Evolutionary conservation across 1,139 yeast species (phyloP).

Genomic region (Lodderomyces elongisporus): DNA sequence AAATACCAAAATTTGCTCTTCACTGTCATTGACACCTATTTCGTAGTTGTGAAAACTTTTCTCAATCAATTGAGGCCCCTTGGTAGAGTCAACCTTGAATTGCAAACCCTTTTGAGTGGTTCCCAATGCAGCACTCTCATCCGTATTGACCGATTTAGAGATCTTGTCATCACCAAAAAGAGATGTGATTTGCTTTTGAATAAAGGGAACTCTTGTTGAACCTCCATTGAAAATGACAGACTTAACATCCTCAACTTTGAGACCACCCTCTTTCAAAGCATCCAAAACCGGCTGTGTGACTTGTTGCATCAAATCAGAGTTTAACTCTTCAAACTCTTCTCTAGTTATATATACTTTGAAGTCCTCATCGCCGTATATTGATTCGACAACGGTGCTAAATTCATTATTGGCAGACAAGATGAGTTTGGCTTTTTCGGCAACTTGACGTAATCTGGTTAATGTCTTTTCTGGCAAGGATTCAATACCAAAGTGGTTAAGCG

Average conservation of each 20-base stretch:
- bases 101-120: constrained; percentile 75
- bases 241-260: constrained; percentile 37
- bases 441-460: constrained; percentile 64
- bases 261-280: constrained; percentile 39
- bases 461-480: constrained; percentile 49
- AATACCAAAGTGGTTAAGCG: constrained; percentile 42
- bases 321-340: constrained; percentile 67
- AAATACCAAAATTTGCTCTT: constrained; percentile 32
- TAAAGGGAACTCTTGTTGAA: constrained; percentile 83
- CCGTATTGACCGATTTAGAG: constrained; percentile 91
- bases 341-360: constrained; percentile 63
- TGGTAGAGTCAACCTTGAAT: constrained; percentile 50
- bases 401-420: constrained; percentile 86
- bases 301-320: constrained; percentile 39
- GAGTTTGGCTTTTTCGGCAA: constrained; percentile 83
- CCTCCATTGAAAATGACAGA: constrained; percentile 90
- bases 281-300: constrained; percentile 51
- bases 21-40: constrained; percentile 27
- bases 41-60: constrained; percentile 39
- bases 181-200: constrained; percentile 54
- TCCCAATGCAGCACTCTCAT: constrained; percentile 91
- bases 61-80: constrained; percentile 59
- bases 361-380: constrained; percentile 65
- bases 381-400: constrained; percentile 66
- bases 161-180: constrained; percentile 53